phyloP scores from a whole-genome alignment of 1,284 basidiomycete species.

The Bjerkandera adusta region DNA sequence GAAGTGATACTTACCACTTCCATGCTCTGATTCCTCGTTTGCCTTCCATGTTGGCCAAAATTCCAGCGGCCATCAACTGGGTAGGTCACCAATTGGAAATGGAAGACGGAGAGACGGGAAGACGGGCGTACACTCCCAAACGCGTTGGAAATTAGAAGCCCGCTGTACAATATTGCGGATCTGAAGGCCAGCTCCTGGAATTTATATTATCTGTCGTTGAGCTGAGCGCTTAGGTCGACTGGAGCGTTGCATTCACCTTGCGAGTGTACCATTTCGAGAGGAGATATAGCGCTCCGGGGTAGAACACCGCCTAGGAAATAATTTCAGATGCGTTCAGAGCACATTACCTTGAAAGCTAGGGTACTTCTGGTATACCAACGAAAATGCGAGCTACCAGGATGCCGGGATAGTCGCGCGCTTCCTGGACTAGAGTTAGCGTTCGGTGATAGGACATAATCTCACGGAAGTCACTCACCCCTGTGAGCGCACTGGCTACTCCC shows the following conservation, averaged over 20 bases:
- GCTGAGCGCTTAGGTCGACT: neutral
- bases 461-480: slow-evolving; percentile 55
- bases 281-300: slow-evolving; percentile 60
- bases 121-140: slow-evolving; percentile 58
- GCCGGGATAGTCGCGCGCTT: slow-evolving; percentile 53
- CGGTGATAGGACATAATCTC: too few species aligned
- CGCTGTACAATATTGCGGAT: slow-evolving; percentile 67
- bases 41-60: slow-evolving; percentile 69
- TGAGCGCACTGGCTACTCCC: slow-evolving; percentile 61
- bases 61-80: slow-evolving; percentile 67
- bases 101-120: neutral
- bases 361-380: slow-evolving; percentile 62
- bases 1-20: slow-evolving; percentile 49
- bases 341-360: neutral
- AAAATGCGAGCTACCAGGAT: slow-evolving; percentile 58
- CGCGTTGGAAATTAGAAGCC: slow-evolving; percentile 72
- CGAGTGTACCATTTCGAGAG: slow-evolving; percentile 67
- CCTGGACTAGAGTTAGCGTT: too few species aligned
- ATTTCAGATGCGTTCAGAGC: neutral
- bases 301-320: slow-evolving; percentile 50
- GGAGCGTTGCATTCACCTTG: slow-evolving; percentile 37
- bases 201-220: neutral
- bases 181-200: slow-evolving; percentile 64
- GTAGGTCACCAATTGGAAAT: neutral
- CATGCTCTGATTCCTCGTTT: slow-evolving; percentile 66